phyloP scores from a whole-genome alignment of 2,329 filamentous ascomycete species.

The Pestalotiopsis sp. region DNA sequence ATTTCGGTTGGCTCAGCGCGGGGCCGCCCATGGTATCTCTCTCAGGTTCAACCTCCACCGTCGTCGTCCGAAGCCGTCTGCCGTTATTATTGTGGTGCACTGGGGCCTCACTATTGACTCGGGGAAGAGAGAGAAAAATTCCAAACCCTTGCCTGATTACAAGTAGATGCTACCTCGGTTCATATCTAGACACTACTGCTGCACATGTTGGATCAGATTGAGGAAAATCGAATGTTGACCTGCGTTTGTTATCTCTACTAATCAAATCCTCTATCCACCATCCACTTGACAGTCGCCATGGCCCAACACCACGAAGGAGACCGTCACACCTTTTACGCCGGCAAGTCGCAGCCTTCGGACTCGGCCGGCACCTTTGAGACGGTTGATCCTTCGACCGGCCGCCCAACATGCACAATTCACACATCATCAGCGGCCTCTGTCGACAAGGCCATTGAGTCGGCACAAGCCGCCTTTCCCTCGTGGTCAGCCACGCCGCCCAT shows the following conservation, averaged over 20 bases:
- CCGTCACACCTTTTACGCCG: slow-evolving; percentile 76
- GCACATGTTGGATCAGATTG: background rate
- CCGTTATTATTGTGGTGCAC: background rate
- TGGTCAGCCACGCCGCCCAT: slow-evolving; percentile 80
- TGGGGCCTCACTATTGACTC: background rate
- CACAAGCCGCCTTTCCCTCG: slow-evolving; percentile 69
- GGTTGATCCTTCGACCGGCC: slow-evolving; percentile 73
- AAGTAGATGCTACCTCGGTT: background rate
- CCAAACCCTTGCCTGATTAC: background rate
- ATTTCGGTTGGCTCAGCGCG: background rate
- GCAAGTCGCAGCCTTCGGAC: slow-evolving; percentile 63
- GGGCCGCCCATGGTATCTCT: background rate
- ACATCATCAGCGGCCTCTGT: slow-evolving; percentile 68
- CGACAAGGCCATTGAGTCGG: slow-evolving; percentile 73
- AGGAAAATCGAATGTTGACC: background rate
- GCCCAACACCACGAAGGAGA: slow-evolving; percentile 25
- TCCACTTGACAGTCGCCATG: background rate
- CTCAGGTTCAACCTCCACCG: background rate
- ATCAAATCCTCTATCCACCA: background rate
- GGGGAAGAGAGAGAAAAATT: background rate
- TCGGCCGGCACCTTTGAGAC: slow-evolving; percentile 69
- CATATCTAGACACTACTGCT: background rate
- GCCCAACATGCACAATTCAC: slow-evolving; percentile 72
- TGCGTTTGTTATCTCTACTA: background rate
- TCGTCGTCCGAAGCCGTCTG: background rate